These are phyloP conservation scores for Puccinia polysora DNA, from an alignment of 1,284 basidiomycete genomes.

Conservation along the genomic window DNA sequence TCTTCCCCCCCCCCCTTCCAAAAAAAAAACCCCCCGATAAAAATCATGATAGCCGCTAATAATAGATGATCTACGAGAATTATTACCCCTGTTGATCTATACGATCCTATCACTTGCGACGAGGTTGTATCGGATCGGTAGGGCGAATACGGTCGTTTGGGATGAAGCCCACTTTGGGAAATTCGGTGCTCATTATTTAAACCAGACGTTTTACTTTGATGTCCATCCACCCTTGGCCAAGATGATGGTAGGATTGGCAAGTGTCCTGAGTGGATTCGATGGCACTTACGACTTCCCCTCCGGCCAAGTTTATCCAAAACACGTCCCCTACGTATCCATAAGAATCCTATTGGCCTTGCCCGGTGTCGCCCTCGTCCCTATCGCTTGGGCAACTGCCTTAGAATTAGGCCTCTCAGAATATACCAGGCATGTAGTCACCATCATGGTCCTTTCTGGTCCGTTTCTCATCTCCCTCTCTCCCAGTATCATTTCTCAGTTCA, in stretches of 20 bases:
- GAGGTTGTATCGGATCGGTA: conserved; percentile 89
- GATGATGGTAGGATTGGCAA: conserved; percentile 93
- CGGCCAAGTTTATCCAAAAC: conserved; percentile 74
- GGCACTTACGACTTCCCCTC: conserved; percentile 93
- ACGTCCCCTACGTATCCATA: conserved; percentile 89
- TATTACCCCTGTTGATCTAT: conserved; percentile 72
- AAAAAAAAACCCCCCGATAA: too few species aligned
- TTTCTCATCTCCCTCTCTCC: neutral
- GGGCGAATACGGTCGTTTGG: conserved; percentile 83
- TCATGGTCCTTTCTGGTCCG: conserved; percentile 87
- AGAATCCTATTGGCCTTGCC: conserved; percentile 88
- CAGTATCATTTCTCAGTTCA: neutral
- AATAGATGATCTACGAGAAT: conserved; percentile 24
- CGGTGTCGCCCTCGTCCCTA: conserved; percentile 88
- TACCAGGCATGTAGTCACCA: conserved; percentile 81
- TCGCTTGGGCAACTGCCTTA: conserved; percentile 94
- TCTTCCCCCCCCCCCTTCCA: too few species aligned
- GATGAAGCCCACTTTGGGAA: conserved; percentile 98
- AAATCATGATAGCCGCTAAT: neutral
- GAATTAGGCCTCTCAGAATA: conserved; percentile 86
- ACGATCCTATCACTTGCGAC: conserved; percentile 90
- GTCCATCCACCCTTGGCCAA: conserved; percentile 98
- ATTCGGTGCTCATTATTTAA: conserved; percentile 92
- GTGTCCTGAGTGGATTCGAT: conserved; percentile 83
- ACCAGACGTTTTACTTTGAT: conserved; percentile 91